A percentile compares a stretch with the other conserved stretches of the same genome.
Evolutionary conservation across 176 grass and related monocot genomes (phyloP).

Genomic region (Tuctoria greenei): DNA sequence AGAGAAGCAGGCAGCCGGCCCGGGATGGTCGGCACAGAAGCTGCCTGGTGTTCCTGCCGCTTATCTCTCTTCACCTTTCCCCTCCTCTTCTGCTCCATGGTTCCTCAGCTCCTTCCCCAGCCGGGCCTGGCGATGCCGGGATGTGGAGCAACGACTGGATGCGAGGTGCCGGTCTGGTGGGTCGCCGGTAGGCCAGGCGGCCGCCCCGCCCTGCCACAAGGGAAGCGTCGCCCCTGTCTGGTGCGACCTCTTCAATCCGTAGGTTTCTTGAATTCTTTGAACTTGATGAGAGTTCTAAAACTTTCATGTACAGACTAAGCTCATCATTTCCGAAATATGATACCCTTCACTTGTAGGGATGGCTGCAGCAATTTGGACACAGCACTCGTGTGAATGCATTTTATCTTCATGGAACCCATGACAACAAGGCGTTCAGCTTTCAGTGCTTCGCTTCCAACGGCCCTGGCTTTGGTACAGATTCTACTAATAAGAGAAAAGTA

Average conservation of each 20-base stretch:
- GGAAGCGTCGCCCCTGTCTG: neutral
- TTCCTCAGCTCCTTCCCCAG: neutral
- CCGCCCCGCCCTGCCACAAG: neutral
- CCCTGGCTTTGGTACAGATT: slow-evolving; percentile 27
- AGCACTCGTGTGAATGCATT: slow-evolving; percentile 4
- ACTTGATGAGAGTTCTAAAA: neutral
- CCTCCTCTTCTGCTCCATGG: neutral
- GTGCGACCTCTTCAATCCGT: neutral
- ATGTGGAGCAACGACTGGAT: neutral
- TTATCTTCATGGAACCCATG: neutral
- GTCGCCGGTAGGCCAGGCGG: neutral
- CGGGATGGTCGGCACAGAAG: no score
- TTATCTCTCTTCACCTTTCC: neutral
- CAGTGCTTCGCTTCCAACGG: slow-evolving; percentile 32
- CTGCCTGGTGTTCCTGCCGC: neutral
- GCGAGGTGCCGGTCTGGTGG: neutral
- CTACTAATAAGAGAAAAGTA: slow-evolving; percentile 44
- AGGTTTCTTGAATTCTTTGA: neutral
- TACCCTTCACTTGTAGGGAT: slow-evolving; percentile 31
- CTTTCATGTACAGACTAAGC: neutral
- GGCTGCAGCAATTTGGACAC: slow-evolving; percentile 6
- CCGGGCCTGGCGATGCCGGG: neutral
- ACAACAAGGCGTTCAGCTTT: slow-evolving; percentile 14
- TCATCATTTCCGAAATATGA: neutral
- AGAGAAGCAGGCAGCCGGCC: neutral